Percentiles rank a stretch among this genome's conserved stretches.
Evolutionary conservation across 805 yeast genomes (phyloP).

Genomic region (Ogataea wickerhamii): DNA sequence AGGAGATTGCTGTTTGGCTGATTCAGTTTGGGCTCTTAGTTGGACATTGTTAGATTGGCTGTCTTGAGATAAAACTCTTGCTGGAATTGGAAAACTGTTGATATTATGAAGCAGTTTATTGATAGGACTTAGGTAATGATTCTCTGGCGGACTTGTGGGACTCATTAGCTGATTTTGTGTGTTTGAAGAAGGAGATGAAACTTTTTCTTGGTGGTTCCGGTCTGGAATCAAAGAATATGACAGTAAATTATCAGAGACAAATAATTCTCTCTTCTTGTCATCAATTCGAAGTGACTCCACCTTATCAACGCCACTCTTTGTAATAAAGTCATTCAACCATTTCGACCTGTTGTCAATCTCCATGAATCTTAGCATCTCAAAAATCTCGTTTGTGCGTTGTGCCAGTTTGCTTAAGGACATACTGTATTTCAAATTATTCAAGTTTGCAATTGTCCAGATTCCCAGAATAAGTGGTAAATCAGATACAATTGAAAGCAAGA

Average conservation of each 20-base stretch:
- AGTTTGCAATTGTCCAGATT: slow-evolving; percentile 56
- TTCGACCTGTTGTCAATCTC: slow-evolving; percentile 52
- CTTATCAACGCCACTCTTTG: slow-evolving; percentile 24
- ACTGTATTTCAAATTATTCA: slow-evolving; percentile 58
- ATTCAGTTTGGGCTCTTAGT: background rate
- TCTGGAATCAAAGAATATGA: slow-evolving; percentile 16
- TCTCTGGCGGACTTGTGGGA: slow-evolving; percentile 13
- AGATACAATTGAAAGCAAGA: slow-evolving; percentile 38
- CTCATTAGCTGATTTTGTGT: slow-evolving; percentile 9
- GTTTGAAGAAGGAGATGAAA: slow-evolving; percentile 6
- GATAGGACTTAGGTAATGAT: slow-evolving; percentile 27
- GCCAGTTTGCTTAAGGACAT: slow-evolving; percentile 35
- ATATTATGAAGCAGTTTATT: slow-evolving; percentile 32
- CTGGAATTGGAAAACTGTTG: slow-evolving; percentile 22
- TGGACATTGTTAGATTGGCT: slow-evolving; percentile 5
- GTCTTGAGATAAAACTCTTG: slow-evolving; percentile 12
- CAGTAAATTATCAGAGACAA: slow-evolving; percentile 23
- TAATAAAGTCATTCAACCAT: slow-evolving; percentile 65
- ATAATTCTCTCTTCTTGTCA: slow-evolving; percentile 19
- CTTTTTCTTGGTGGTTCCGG: slow-evolving; percentile 1
- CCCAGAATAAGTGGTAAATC: slow-evolving; percentile 76
- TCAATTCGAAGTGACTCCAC: slow-evolving; percentile 28
- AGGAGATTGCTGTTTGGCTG: slow-evolving; percentile 3
- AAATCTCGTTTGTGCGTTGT: slow-evolving; percentile 49
- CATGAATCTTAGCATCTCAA: slow-evolving; percentile 52